Conservation (phyloP, 78 protist species). For the Anaeramoeba ignava region DNA sequence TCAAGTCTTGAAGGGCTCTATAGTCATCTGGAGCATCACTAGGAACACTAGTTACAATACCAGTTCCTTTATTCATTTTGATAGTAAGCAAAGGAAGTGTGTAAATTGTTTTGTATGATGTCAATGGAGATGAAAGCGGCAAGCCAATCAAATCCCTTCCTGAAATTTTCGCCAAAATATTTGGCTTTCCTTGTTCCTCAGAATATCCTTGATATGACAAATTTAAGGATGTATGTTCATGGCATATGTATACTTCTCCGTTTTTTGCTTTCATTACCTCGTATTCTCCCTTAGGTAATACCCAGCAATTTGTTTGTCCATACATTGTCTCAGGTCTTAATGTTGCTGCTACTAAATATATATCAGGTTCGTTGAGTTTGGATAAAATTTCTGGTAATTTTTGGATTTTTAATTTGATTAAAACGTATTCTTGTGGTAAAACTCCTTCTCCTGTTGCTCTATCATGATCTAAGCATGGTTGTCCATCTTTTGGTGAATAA, state of each 20-base stretch:
- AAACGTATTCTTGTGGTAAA: slow-evolving; percentile 79
- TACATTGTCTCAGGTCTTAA: slow-evolving; percentile 99
- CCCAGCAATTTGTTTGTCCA: slow-evolving; percentile 99
- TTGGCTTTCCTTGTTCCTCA: slow-evolving; percentile 36
- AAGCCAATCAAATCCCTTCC: slow-evolving; percentile 78
- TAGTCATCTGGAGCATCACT: slow-evolving; percentile 97
- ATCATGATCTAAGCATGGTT: slow-evolving; percentile 99
- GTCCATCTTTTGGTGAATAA: slow-evolving; percentile 86
- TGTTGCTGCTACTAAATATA: slow-evolving; percentile 91
- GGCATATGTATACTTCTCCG: slow-evolving; percentile 54
- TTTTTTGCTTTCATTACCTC: slow-evolving; percentile 63
- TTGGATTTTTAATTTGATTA: slow-evolving; percentile 69
- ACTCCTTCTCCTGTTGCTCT: slow-evolving; percentile 51
- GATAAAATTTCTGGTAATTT: slow-evolving; percentile 42
- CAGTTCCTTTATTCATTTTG: slow-evolving; percentile 56
- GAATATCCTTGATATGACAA: background rate
- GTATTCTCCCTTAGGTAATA: slow-evolving; percentile 76
- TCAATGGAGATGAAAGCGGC: slow-evolving; percentile 69
- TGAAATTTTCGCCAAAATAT: slow-evolving; percentile 22
- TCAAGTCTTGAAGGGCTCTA: slow-evolving; percentile 73
- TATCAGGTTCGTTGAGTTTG: slow-evolving; percentile 5
- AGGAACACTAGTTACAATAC: slow-evolving; percentile 60
- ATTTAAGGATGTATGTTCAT: slow-evolving; percentile 57
- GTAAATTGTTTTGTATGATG: slow-evolving; percentile 54
- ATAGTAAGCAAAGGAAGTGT: slow-evolving; percentile 85